Base-by-base conservation (phyloP, 75 land plant species). In the Isoetes taiwanensis region DNA sequence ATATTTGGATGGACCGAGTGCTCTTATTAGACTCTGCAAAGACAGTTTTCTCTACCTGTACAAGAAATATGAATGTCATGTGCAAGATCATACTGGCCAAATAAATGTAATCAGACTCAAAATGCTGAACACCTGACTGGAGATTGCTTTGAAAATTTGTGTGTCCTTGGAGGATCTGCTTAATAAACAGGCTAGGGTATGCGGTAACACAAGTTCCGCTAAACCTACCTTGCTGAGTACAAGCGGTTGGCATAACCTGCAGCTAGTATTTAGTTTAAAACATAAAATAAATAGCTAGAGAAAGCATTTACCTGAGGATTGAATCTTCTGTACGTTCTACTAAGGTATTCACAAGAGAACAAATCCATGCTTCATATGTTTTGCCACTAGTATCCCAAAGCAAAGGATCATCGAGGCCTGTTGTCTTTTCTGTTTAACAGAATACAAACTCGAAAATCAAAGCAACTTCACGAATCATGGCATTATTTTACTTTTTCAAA, bases 201-300 rank as follows among this genome's bases (percentile, higher is more conserved):
- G 65, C 24, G 85, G 72, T 28, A 91, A 74, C 29, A 91, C 61
- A 54, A 89, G 73, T 70, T 91, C 97, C 1, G 94, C 88, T 38
- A 83, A 65, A 43, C 78, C 73, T 30, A 78, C 66, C 71, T 86
- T 91, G 46, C 66, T 34, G 19, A 74, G 31, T 1, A 87, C 85
- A 40, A 91, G 66, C 33, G 76, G 80, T 62, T 83, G 94, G 59
- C 89, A 91, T 43, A 86, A 64, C 46, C 97, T 91, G 79, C 63
- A 62, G 16, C 67, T 28, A 30, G 32, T 10, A 14, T n/a, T 67
- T 43, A 28, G 20, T 48, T 61, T 12, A 53, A 39, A 39, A 30
- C 31, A 1, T 29, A 1, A 57, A 0, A 30, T 9, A 8, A 24
- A 71, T n/a, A 57, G 42, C 2, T 3, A 2, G 16, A 32, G 4